Conservation (phyloP, 2,329 filamentous ascomycete genomes). For the Fusarium scirpi region DNA sequence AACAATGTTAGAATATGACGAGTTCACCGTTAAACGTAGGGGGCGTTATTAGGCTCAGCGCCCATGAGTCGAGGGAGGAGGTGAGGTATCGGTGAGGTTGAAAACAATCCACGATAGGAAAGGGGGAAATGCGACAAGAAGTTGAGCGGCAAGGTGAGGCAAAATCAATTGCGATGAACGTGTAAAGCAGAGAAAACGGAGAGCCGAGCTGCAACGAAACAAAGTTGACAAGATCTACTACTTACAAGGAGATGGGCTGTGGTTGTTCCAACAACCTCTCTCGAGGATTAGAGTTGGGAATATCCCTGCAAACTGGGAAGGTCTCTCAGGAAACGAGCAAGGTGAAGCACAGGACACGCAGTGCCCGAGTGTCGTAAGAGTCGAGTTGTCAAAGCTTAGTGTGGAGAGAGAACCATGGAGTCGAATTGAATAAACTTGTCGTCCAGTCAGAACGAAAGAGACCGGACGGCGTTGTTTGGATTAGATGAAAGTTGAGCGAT, state of each 20-base stretch:
- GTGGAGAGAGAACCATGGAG: conserved; percentile 40
- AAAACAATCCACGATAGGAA: conserved; percentile 35
- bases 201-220: conserved; percentile 9
- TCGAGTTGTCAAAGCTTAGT: conserved; percentile 35
- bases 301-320: conserved; percentile 45
- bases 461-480: conserved; percentile 43
- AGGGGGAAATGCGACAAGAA: conserved; percentile 23
- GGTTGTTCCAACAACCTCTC: conserved; percentile 41
- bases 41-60: conserved; percentile 11
- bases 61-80: conserved; percentile 24
- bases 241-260: conserved; percentile 46
- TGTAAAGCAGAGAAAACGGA: conserved; percentile 8
- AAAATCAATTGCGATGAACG: conserved; percentile 14
- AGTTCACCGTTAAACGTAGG: conserved; percentile 1
- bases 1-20: conserved; percentile 38
- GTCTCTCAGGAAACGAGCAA: conserved; percentile 46
- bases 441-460: conserved; percentile 30
- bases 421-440: conserved; percentile 28
- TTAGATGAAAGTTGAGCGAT: conserved; percentile 40
- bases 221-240: conserved; percentile 39
- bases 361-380: conserved; percentile 28
- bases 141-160: conserved; percentile 20
- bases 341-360: conserved; percentile 37
- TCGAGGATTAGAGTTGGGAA: conserved; percentile 43
- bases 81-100: conserved; percentile 26